These are phyloP conservation scores for Xylaria sp. DNA, from an alignment of 2,329 filamentous ascomycete species.

Conservation along the genomic window DNA sequence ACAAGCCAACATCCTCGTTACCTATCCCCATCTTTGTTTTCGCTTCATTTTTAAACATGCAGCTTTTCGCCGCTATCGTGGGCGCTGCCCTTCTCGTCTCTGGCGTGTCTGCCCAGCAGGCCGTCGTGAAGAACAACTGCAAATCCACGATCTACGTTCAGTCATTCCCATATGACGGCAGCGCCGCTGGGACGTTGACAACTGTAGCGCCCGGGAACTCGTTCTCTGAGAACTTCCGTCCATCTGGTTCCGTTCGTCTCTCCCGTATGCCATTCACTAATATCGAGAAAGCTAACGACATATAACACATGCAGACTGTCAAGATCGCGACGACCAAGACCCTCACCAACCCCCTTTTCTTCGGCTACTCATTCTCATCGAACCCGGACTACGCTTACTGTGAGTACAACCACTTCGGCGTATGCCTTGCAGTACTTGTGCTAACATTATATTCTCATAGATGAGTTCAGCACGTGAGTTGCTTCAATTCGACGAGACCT, in stretches of 20 bases:
- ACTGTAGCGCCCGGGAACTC: constrained; percentile 41
- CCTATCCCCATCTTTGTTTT: background rate
- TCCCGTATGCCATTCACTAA: background rate
- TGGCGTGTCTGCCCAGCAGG: constrained; percentile 51
- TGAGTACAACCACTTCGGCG: constrained; percentile 41
- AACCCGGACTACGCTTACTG: constrained; percentile 55
- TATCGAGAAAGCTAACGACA: constrained; percentile 30
- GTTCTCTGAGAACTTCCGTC: constrained; percentile 52
- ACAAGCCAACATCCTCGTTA: background rate
- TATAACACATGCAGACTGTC: constrained; percentile 51
- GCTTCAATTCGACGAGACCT: background rate
- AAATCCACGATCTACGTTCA: constrained; percentile 51
- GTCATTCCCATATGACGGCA: constrained; percentile 52
- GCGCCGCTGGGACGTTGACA: constrained; percentile 49
- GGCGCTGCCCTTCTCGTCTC: constrained; percentile 50
- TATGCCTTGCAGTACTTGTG: background rate
- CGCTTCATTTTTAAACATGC: constrained; percentile 41
- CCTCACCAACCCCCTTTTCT: constrained; percentile 54
- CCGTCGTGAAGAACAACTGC: constrained; percentile 54
- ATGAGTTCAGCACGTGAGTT: constrained; percentile 54
- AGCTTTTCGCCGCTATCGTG: constrained; percentile 45
- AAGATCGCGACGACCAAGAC: constrained; percentile 55
- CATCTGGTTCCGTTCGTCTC: constrained; percentile 52
- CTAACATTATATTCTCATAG: constrained; percentile 42
- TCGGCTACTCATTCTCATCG: constrained; percentile 55